Evolutionary conservation across 352 stramenopile species (phyloP).

Genomic region (Globisporangium recalcitrans): DNA sequence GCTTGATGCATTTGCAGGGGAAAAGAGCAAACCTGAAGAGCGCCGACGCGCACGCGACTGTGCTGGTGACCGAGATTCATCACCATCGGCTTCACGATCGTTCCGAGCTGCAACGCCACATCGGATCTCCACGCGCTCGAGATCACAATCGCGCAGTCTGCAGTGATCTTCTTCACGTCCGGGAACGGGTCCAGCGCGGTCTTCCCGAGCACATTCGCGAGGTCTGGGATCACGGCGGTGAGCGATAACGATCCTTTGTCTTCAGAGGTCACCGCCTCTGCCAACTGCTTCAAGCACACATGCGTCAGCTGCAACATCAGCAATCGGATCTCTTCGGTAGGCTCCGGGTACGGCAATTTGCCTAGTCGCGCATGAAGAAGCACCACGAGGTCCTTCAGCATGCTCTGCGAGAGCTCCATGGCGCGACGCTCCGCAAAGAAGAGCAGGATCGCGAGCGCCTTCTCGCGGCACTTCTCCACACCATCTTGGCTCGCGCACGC

Average conservation of each 20-base stretch:
- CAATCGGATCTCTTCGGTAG: slow-evolving; percentile 79
- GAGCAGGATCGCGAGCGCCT: slow-evolving; percentile 50
- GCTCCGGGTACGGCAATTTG: slow-evolving; percentile 71
- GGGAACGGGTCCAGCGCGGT: slow-evolving; percentile 69
- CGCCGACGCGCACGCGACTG: slow-evolving; percentile 68
- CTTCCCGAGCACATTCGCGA: slow-evolving; percentile 73
- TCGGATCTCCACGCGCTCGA: slow-evolving; percentile 45
- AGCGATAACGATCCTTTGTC: slow-evolving; percentile 24
- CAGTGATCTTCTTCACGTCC: slow-evolving; percentile 73
- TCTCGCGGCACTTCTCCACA: slow-evolving; percentile 80
- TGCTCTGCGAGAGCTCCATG: slow-evolving; percentile 31
- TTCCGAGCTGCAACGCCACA: slow-evolving; percentile 60
- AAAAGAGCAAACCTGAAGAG: slow-evolving; percentile 39
- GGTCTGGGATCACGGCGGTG: slow-evolving; percentile 50
- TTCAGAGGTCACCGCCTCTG: slow-evolving; percentile 3
- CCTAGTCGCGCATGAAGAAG: slow-evolving; percentile 53
- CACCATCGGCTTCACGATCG: slow-evolving; percentile 60
- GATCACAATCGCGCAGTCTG: slow-evolving; percentile 57
- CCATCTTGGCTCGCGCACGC: slow-evolving; percentile 39
- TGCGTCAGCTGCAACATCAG: slow-evolving; percentile 57
- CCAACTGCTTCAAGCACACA: slow-evolving; percentile 51
- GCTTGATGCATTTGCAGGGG: background rate
- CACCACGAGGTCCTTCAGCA: slow-evolving; percentile 43
- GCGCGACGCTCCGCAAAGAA: slow-evolving; percentile 48
- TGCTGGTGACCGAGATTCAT: slow-evolving; percentile 78